phyloP scores from a whole-genome alignment of 2,329 filamentous ascomycete genomes.

The Xylariaceae sp. region DNA sequence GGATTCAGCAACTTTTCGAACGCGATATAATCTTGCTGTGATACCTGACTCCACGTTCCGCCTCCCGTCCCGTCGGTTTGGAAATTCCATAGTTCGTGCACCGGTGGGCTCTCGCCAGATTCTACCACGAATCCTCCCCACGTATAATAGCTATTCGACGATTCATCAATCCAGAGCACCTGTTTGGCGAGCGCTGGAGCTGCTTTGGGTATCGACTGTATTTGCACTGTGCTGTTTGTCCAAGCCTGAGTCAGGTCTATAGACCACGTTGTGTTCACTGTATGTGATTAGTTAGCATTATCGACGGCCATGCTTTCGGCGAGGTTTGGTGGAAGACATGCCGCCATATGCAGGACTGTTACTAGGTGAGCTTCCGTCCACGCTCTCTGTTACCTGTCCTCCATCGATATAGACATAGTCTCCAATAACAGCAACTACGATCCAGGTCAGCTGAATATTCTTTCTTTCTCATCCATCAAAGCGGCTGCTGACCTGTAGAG shows the following conservation, averaged over 20 bases:
- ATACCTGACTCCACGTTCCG: conserved; percentile 29
- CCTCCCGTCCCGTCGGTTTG: conserved; percentile 29
- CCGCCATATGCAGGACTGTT: conserved; percentile 23
- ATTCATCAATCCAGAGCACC: conserved; percentile 31
- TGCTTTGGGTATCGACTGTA: conserved; percentile 28
- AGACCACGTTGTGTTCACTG: conserved; percentile 34
- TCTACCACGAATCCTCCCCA: conserved; percentile 32
- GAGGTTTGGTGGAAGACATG: conserved; percentile 11
- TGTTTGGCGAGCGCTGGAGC: conserved; percentile 30
- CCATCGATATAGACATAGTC: conserved; percentile 38
- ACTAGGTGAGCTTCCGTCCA: conserved; percentile 22
- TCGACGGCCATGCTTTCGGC: background rate
- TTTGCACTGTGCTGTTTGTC: conserved; percentile 31
- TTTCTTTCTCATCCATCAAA: background rate
- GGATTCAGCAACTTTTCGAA: conserved; percentile 37
- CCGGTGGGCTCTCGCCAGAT: conserved; percentile 22
- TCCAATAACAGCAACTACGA: conserved; percentile 29
- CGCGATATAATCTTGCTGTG: conserved; percentile 26
- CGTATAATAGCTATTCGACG: conserved; percentile 29
- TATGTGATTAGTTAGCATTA: conserved; percentile 7
- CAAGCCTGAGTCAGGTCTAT: conserved; percentile 32
- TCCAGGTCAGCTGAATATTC: background rate
- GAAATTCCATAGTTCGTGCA: conserved; percentile 32
- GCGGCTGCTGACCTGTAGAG: conserved; percentile 2
- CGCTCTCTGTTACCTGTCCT: conserved; percentile 30